These are phyloP conservation scores for Elaeagnus macrophylla DNA, from an alignment of 306 rosid genomes.

Conservation along the genomic window DNA sequence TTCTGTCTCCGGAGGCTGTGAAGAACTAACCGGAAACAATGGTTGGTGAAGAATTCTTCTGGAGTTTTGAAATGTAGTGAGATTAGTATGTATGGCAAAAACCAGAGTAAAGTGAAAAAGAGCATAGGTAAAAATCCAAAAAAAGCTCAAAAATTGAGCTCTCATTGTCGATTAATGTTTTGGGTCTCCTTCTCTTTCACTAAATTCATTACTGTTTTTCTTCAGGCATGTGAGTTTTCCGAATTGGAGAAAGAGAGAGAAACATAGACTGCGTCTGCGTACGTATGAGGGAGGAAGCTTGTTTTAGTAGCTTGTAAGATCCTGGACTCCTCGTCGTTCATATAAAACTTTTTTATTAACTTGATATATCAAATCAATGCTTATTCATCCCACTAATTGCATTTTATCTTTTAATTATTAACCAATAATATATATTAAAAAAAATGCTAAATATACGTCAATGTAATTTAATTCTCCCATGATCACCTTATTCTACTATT, in stretches of 20 bases:
- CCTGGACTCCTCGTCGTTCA: no score
- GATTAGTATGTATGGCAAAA: conserved; percentile 9
- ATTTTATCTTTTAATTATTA: no score
- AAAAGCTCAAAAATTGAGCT: no score
- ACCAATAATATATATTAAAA: no score
- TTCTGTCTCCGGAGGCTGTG: conserved; percentile 47
- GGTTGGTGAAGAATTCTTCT: conserved; percentile 86
- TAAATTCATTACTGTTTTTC: conserved; percentile 37
- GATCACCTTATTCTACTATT: no score
- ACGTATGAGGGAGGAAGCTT: conserved; percentile 43
- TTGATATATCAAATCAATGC: no score
- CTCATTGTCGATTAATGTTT: conserved; percentile 27
- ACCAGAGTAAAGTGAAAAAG: conserved; percentile 13
- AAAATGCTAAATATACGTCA: no score
- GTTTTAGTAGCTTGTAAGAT: conserved; percentile 52
- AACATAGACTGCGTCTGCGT: no score
- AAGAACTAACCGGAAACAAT: conserved; percentile 47
- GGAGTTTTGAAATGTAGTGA: conserved; percentile 10
- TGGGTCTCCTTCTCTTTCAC: conserved; percentile 11
- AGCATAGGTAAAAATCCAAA: no score
- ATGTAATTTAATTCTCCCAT: no score
- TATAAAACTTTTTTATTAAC: no score
- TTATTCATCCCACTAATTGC: no score
- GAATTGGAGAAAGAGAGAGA: conserved; percentile 9
- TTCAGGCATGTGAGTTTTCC: background rate